These are phyloP conservation scores for Isoetes engelmannii DNA, from an alignment of 83 land plant genomes.

Conservation along the genomic window DNA sequence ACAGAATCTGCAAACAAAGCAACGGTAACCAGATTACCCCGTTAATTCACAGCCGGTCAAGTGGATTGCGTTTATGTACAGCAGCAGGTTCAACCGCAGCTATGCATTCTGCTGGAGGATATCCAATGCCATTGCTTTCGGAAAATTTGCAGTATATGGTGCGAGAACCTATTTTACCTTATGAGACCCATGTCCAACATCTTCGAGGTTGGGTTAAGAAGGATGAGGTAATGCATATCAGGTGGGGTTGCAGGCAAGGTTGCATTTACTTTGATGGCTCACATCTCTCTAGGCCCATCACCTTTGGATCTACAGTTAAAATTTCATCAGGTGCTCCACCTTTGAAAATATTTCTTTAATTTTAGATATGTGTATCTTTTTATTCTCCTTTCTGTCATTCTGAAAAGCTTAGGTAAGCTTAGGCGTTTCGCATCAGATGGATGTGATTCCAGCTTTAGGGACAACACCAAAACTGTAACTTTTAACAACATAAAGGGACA, in stretches of 20 bases:
- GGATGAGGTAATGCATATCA: slow-evolving; percentile 44
- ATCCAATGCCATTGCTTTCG: slow-evolving; percentile 56
- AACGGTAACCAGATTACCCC: slow-evolving; percentile 19
- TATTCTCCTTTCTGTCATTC: too few species aligned
- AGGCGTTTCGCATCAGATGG: too few species aligned
- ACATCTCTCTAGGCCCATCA: slow-evolving; percentile 43
- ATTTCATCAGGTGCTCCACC: slow-evolving; percentile 62
- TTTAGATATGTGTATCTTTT: too few species aligned
- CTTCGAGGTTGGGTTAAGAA: slow-evolving; percentile 53
- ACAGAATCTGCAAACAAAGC: slow-evolving; percentile 38
- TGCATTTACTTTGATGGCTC: slow-evolving; percentile 78
- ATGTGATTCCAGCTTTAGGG: too few species aligned
- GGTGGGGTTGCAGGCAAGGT: slow-evolving; percentile 68
- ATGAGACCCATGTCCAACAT: slow-evolving; percentile 16
- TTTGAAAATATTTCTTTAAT: slow-evolving; percentile 40
- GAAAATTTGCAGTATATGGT: slow-evolving; percentile 87
- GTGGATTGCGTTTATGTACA: slow-evolving; percentile 88
- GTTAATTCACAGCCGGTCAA: slow-evolving; percentile 63
- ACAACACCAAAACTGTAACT: too few species aligned
- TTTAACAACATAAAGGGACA: too few species aligned
- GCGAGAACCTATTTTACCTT: slow-evolving; percentile 71
- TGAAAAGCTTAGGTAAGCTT: too few species aligned
- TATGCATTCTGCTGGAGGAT: slow-evolving; percentile 98
- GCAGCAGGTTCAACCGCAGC: slow-evolving; percentile 98
- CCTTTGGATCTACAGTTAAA: slow-evolving; percentile 61